Evolutionary conservation across 768 basidiomycete genomes (phyloP).

Genomic region (Rhodosporidiobolus odoratus): DNA sequence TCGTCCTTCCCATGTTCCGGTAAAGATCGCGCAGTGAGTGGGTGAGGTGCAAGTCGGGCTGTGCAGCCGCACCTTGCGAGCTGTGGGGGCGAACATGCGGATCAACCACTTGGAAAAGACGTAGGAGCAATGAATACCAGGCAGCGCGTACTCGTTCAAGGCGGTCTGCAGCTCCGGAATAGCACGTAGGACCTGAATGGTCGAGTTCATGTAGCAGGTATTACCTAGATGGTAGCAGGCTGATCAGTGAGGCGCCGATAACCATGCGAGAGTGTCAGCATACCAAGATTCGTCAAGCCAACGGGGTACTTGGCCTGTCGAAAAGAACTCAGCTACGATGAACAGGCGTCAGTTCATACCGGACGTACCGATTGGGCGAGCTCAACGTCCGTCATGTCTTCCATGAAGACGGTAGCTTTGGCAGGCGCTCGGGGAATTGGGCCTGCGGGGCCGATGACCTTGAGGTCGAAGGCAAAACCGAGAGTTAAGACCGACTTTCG

Average conservation of each 20-base stretch:
- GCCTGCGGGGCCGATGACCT: slow-evolving; percentile 81
- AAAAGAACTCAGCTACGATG: background rate
- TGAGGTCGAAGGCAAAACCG: background rate
- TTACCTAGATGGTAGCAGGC: slow-evolving; percentile 60
- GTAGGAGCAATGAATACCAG: background rate
- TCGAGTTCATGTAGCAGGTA: slow-evolving; percentile 97
- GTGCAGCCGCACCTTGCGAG: slow-evolving; percentile 47
- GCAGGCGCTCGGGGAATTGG: slow-evolving; percentile 83
- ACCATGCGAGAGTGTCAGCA: slow-evolving; percentile 42
- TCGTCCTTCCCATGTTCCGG: slow-evolving; percentile 64
- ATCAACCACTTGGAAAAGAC: no score
- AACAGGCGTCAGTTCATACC: slow-evolving; percentile 7
- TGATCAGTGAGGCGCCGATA: slow-evolving; percentile 36
- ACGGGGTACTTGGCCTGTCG: slow-evolving; percentile 69
- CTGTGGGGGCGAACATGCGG: slow-evolving; percentile 29
- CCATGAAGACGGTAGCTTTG: slow-evolving; percentile 72
- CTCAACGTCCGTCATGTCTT: slow-evolving; percentile 82
- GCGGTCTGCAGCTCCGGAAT: slow-evolving; percentile 82
- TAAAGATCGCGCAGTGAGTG: slow-evolving; percentile 66
- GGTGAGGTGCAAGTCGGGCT: slow-evolving; percentile 46
- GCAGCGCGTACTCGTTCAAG: slow-evolving; percentile 54
- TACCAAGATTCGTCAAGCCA: slow-evolving; percentile 61
- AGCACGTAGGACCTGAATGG: slow-evolving; percentile 84
- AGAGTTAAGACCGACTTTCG: background rate
- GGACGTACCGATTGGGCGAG: slow-evolving; percentile 69